Percentiles rank a stretch among this genome's conserved stretches.
phyloP scores from a whole-genome alignment of 805 yeast genomes.

The Saccharomyces mikatae region DNA sequence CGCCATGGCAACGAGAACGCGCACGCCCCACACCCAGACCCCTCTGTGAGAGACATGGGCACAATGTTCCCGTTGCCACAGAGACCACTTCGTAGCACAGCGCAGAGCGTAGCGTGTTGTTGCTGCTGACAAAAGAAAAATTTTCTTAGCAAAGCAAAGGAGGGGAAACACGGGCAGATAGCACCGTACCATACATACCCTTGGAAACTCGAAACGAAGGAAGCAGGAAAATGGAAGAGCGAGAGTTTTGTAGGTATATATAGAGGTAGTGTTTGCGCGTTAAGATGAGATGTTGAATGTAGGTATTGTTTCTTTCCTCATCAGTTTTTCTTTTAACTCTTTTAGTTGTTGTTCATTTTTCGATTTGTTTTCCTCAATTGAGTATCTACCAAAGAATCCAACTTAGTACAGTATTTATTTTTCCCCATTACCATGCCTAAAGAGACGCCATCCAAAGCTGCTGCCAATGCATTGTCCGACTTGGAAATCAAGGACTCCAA shows the following conservation, averaged over 20 bases:
- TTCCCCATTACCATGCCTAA: conserved; percentile 20
- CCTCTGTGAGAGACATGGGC: neutral
- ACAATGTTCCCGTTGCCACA: neutral
- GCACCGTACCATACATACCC: neutral
- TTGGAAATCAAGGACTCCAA: conserved; percentile 42
- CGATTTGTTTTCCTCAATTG: neutral
- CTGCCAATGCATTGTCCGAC: conserved; percentile 49
- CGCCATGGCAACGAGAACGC: neutral
- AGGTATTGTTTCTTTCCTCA: neutral
- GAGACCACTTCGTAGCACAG: neutral
- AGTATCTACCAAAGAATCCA: neutral
- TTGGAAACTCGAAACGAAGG: neutral
- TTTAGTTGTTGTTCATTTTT: neutral
- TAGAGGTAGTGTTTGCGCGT: neutral
- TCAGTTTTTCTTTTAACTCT: neutral
- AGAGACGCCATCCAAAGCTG: conserved; percentile 65
- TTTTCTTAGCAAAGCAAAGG: neutral
- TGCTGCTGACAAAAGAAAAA: neutral
- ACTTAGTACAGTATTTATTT: neutral
- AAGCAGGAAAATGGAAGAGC: neutral
- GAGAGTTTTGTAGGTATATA: neutral
- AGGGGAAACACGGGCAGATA: neutral
- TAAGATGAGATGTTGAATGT: neutral
- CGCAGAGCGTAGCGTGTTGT: neutral
- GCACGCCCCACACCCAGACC: neutral